Evolutionary conservation across 2,329 filamentous ascomycete species (phyloP), one percentile per base, ranked within the genome.

Genomic region (Grosmannia penicillata): DNA sequence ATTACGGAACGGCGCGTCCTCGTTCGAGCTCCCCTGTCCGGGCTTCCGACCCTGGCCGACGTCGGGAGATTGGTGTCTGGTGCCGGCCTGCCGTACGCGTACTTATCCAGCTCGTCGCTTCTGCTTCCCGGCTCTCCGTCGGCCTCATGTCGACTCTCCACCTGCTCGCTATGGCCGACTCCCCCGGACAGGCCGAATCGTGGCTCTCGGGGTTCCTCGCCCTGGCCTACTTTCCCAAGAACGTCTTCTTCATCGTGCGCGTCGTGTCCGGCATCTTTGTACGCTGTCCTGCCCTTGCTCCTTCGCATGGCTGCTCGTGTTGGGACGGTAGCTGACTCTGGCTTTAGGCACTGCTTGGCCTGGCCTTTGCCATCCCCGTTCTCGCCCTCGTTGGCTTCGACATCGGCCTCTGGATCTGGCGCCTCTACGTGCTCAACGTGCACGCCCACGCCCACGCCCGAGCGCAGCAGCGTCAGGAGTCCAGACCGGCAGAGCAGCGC

Each of bases 401-500:
- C 48, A 49, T 74, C 35, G 50, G 55, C 21, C 56, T 74, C 23
- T 74, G 69, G 68, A 44, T 67, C 29, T 73, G 65, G 61, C 61
- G 70, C 46, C 56, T 63, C 9, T 50, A 49, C 41, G 51, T 49
- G 27, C 43, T 54, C 39, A 39, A 37, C 35, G n/a, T n/a, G n/a
- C n/a, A n/a, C n/a, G 41, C 39, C 22, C 19, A 38, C 7, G 36
- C 33, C 4, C 35, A 28, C 8, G 31, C 33, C n/a, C 38, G 26
- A 23, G 33, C 17, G 22, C 36, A 35, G 22, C 38, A 38, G 28
- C 33, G 37, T 17, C 28, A 39, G 18, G 34, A 34, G n/a, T n/a
- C n/a, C n/a, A n/a, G n/a, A n/a, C n/a, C 26, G 26, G 14, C 19
- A 31, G 18, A 28, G n/a, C n/a, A 24, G 15, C 23, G 33, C 11